Evolutionary conservation across 192 early-diverging fungal species (phyloP).

Genomic region (Gonapodya sp.): DNA sequence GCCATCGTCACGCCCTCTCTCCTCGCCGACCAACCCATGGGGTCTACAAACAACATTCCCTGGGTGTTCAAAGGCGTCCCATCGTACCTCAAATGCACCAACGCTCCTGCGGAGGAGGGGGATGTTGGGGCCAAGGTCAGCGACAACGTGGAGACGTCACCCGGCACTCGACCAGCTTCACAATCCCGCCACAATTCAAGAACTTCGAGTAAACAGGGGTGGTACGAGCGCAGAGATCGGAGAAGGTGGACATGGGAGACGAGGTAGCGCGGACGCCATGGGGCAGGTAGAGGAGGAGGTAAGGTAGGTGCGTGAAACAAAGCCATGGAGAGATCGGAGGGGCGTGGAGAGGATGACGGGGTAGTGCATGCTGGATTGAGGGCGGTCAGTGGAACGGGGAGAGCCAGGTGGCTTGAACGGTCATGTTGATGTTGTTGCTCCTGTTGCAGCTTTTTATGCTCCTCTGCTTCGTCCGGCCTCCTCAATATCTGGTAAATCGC

Average conservation of each 20-base stretch:
- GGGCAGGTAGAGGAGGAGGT: background rate
- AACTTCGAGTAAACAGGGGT: background rate
- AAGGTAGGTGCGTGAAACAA: background rate
- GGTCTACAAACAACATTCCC: background rate
- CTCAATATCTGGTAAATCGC: background rate
- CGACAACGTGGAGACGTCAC: too few species aligned
- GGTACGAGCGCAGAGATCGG: background rate
- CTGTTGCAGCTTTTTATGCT: too few species aligned
- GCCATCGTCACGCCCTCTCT: background rate
- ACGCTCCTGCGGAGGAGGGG: too few species aligned
- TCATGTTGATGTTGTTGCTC: too few species aligned
- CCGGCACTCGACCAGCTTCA: too few species aligned
- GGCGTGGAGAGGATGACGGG: too few species aligned
- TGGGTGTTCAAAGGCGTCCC: background rate
- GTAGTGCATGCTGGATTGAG: too few species aligned
- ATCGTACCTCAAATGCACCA: background rate
- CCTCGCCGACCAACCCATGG: background rate
- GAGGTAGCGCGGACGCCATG: background rate
- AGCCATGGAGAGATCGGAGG: too few species aligned
- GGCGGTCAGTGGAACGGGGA: too few species aligned
- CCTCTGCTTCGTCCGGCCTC: background rate
- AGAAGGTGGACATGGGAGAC: background rate
- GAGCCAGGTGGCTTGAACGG: too few species aligned
- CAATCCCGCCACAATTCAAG: background rate
- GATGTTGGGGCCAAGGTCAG: too few species aligned